A percentile compares a stretch with the other conserved stretches of the same genome.
Evolutionary conservation across 2,329 filamentous ascomycete genomes (phyloP).

Genomic region (Colletotrichum falcatum): DNA sequence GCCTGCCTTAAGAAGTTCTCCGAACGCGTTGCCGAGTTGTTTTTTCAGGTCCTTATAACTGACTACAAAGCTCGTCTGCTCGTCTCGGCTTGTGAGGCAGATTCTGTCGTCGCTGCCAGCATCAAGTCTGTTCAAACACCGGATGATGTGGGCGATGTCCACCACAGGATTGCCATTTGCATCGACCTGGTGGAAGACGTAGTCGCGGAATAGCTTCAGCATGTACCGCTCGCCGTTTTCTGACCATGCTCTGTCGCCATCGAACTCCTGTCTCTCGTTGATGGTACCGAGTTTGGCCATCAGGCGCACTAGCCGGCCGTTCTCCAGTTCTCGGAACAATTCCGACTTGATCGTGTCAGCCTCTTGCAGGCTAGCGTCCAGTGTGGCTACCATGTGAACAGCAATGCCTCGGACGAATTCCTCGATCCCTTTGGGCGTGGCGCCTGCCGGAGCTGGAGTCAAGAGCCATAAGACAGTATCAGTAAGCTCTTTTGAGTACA

Average conservation of each 20-base stretch:
- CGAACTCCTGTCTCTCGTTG: constrained; percentile 89
- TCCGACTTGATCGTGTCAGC: constrained; percentile 80
- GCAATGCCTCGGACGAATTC: constrained; percentile 84
- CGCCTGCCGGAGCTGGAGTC: constrained; percentile 67
- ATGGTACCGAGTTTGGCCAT: constrained; percentile 86
- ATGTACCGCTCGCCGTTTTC: constrained; percentile 94
- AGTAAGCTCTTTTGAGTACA: constrained; percentile 82
- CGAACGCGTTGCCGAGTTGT: constrained; percentile 68
- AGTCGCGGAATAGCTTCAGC: constrained; percentile 95
- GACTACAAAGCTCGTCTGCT: constrained; percentile 88
- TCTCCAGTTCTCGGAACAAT: constrained; percentile 86
- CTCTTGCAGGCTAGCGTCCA: constrained; percentile 83
- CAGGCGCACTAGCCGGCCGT: constrained; percentile 84
- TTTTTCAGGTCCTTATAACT: constrained; percentile 90
- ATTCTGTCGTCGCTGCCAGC: constrained; percentile 89
- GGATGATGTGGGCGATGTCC: constrained; percentile 88
- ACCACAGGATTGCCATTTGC: constrained; percentile 84
- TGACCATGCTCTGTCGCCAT: constrained; percentile 83
- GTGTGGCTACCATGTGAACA: constrained; percentile 77
- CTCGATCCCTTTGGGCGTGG: constrained; percentile 78
- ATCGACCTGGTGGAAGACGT: constrained; percentile 97
- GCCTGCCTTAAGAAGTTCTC: constrained; percentile 65
- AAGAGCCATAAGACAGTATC: constrained; percentile 87
- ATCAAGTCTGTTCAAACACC: constrained; percentile 91
- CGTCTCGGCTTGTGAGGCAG: constrained; percentile 87